phyloP scores from a whole-genome alignment of 2,329 filamentous ascomycete genomes.

The Bisporella sp. region DNA sequence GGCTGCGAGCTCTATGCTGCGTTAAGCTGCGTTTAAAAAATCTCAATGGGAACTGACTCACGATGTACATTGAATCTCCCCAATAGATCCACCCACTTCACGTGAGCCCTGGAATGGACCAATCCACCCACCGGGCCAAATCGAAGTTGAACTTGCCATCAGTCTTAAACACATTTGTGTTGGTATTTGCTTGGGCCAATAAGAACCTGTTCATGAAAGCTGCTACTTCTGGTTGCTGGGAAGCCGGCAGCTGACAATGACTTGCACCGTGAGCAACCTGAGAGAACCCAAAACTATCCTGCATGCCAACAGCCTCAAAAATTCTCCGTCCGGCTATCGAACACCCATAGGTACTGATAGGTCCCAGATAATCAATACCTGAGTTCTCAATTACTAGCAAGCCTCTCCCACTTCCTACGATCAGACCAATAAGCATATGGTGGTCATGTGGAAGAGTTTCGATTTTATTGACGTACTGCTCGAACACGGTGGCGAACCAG shows the following conservation, averaged over 20 bases:
- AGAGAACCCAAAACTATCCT: constrained; percentile 45
- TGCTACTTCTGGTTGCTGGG: constrained; percentile 36
- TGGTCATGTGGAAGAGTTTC: constrained; percentile 46
- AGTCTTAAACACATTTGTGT: neutral
- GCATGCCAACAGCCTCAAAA: constrained; percentile 45
- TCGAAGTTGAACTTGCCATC: neutral
- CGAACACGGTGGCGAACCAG: constrained; percentile 53
- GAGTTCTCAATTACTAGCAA: constrained; percentile 49
- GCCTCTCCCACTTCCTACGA: constrained; percentile 41
- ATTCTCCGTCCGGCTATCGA: constrained; percentile 46
- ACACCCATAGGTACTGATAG: constrained; percentile 44
- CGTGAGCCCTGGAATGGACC: neutral
- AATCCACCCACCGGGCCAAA: neutral
- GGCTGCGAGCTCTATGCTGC: no score
- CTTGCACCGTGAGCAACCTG: constrained; percentile 36
- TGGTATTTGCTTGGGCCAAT: constrained; percentile 11
- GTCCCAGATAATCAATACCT: constrained; percentile 43
- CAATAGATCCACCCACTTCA: neutral
- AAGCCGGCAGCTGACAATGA: constrained; percentile 44
- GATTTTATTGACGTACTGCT: constrained; percentile 40
- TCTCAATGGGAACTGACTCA: no score
- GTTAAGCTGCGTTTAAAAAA: no score
- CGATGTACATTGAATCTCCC: no score
- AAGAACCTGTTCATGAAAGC: constrained; percentile 44
- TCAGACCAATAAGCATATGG: constrained; percentile 49